Conservation (phyloP, 129 eudicot genomes). For the Apium graveolens region DNA sequence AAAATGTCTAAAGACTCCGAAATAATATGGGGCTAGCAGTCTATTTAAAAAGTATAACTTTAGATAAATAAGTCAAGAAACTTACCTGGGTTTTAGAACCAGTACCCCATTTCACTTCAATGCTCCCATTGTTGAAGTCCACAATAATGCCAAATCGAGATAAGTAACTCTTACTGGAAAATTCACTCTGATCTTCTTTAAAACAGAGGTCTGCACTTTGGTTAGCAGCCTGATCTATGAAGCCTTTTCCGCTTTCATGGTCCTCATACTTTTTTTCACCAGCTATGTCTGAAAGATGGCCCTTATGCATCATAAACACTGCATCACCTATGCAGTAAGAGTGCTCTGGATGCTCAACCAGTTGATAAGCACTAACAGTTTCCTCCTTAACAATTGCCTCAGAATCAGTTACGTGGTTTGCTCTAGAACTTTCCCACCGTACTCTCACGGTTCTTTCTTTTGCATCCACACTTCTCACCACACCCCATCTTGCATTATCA, state of each 20-base stretch:
- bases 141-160: conserved; percentile 57
- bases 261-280: background rate
- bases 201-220: conserved; percentile 4
- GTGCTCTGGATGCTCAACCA: conserved; percentile 80
- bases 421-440: conserved; percentile 31
- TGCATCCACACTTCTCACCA: conserved; percentile 59
- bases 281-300: conserved; percentile 7
- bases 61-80: conserved; percentile 3
- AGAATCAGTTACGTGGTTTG: conserved; percentile 13
- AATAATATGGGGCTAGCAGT: background rate
- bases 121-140: conserved; percentile 41
- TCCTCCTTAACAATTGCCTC: conserved; percentile 35
- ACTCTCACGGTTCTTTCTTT: conserved; percentile 79
- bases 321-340: conserved; percentile 56
- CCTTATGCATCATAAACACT: conserved; percentile 39
- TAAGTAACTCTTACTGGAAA: conserved; percentile 18
- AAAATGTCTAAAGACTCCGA: background rate
- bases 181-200: conserved; percentile 1
- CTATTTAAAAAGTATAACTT: background rate
- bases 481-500: conserved; percentile 47
- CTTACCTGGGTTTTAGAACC: conserved; percentile 65
- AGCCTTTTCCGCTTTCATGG: background rate
- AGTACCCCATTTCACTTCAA: conserved; percentile 83
- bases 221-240: conserved; percentile 6
- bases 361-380: conserved; percentile 79